A percentile compares a stretch with the other conserved stretches of the same genome.
These are phyloP conservation scores for Stephania yunnanensis DNA, from an alignment of 164 flowering plant genomes.

Conservation along the genomic window DNA sequence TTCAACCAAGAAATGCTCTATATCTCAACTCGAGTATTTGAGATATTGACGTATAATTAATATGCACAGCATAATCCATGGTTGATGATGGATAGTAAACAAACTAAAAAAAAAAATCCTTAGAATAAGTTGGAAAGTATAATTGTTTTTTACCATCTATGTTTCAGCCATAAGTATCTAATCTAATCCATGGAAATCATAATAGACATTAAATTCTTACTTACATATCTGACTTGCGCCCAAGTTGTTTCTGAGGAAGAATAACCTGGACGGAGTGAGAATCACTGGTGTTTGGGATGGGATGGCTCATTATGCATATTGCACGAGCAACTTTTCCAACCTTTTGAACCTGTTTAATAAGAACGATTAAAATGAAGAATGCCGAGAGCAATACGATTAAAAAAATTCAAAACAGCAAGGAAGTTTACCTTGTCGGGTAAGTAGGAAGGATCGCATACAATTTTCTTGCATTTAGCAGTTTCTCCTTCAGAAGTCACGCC, in stretches of 20 bases:
- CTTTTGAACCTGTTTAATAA: conserved; percentile 55
- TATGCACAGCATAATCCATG: neutral
- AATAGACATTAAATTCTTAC: conserved; percentile 12
- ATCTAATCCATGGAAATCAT: neutral
- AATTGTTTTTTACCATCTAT: neutral
- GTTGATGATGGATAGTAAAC: neutral
- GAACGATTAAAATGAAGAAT: neutral
- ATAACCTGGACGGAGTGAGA: conserved; percentile 92
- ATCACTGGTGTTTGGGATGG: conserved; percentile 79
- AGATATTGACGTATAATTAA: conserved; percentile 1
- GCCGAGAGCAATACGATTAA: neutral
- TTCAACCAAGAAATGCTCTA: too few relatives aligned
- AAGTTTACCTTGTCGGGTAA: conserved; percentile 68
- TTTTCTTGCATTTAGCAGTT: conserved; percentile 97
- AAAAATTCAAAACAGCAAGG: neutral
- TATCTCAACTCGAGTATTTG: neutral
- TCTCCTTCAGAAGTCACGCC: conserved; percentile 98
- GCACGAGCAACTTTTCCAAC: conserved; percentile 95
- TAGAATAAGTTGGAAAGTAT: neutral
- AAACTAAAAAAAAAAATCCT: neutral
- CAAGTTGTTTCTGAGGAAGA: conserved; percentile 95
- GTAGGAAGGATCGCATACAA: conserved; percentile 95
- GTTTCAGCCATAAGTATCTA: neutral
- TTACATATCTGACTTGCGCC: conserved; percentile 94
- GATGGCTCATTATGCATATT: conserved; percentile 92